Percentiles rank a stretch among this genome's conserved stretches.
phyloP scores from a whole-genome alignment of 1,284 basidiomycete species.

The Heterobasidion irregulare region DNA sequence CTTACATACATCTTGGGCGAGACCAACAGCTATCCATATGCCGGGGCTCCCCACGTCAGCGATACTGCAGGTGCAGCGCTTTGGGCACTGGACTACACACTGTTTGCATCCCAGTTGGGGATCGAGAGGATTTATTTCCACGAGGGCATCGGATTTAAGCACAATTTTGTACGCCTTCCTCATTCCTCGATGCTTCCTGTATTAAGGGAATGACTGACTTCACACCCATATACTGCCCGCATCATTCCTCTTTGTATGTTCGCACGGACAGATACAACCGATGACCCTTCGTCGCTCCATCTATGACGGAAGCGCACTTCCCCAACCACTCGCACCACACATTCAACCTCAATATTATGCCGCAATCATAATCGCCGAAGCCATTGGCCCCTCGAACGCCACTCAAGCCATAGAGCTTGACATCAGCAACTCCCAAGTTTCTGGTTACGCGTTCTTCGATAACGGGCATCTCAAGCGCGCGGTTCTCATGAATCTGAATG shows the following conservation, averaged over 20 bases:
- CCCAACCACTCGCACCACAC: conserved; percentile 39
- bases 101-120: conserved; percentile 36
- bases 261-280: conserved; percentile 40
- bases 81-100: conserved; percentile 59
- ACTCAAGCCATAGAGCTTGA: conserved; percentile 43
- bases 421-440: conserved; percentile 38
- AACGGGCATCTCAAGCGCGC: conserved; percentile 33
- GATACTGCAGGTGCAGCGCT: conserved; percentile 64
- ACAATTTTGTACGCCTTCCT: conserved; percentile 28
- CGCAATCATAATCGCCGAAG: conserved; percentile 39
- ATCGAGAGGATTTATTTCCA: conserved; percentile 30
- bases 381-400: conserved; percentile 28
- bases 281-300: conserved; percentile 42
- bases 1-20: conserved; percentile 52
- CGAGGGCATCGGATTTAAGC: conserved; percentile 34
- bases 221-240: too few species aligned
- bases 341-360: conserved; percentile 57
- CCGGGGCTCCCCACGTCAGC: conserved; percentile 61
- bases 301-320: conserved; percentile 37
- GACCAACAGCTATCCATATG: conserved; percentile 27
- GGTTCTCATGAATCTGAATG: conserved; percentile 49
- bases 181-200: background rate
- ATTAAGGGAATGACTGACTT: background rate
- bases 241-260: too few species aligned
- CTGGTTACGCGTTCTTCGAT: conserved; percentile 61